Base-by-base conservation (phyloP, 1,284 basidiomycete genomes). In the Pseudozyma flocculosa region DNA sequence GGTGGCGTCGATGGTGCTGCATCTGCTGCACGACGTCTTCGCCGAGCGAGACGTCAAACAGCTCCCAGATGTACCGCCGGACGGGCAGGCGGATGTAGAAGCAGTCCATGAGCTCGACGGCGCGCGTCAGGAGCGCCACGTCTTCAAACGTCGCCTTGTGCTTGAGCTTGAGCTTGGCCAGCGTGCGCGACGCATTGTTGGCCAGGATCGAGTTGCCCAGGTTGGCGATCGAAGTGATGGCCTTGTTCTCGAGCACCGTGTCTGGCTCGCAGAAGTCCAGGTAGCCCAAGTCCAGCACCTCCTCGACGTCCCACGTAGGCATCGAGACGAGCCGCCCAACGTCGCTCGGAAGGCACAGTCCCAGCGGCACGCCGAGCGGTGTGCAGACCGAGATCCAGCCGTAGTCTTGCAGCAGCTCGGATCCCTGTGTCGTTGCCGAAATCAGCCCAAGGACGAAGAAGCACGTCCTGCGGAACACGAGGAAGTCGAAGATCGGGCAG, bases 161-260 rank as follows among this genome's bases (percentile, higher is more conserved):
- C 44, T 69, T 57, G 17, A 58, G 85, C 64, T 93, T 93, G 3
- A 72, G 46, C 50, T 65, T 69, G 40, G 60, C 51, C 11, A 78
- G 51, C 40, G 65, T 61, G 18, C 65, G 60, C 30, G 64, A 61
- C 3, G 75, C 68, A 14, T 70, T 71, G 22, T 68, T 65, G 1
- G 93, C 92, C 50, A 98, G 88, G 47, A 98, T 92, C 22, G 93
- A 91, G 72, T 98, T 99, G 42, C 90, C 88, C 37, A 98, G 82
- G 75, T 97, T 96, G 68, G 93, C 88, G 44, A 99, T 89, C 10
- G 90, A 87, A 4, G 87, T 87, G 70, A 94, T 84, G 30, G 93
- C 87, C 65, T 94, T 89, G n/a, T 86, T 82, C 71, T 96, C 92
- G 39, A 85, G 80, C 40, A 60, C 41, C 50, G 87, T 85, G 2